Evolutionary conservation across 2,329 filamentous ascomycete species (phyloP), one percentile per base, ranked within the genome.

Genomic region (Fusarium sp.): DNA sequence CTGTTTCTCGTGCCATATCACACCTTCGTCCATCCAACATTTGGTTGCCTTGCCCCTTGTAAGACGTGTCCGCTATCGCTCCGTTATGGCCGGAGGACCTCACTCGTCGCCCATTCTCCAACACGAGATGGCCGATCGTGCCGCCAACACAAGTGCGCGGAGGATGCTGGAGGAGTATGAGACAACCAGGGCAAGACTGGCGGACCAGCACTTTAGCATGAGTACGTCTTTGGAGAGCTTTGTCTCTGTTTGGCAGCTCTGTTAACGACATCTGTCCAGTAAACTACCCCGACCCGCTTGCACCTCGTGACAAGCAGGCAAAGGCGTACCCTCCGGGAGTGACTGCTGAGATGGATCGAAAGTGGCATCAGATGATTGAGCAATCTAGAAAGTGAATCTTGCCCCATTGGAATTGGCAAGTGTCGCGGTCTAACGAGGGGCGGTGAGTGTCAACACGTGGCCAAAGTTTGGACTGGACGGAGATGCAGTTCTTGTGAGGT

Each of bases 191-290:
- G 60, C 77, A 3, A 82, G 75, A 18, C 79, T 88, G 1, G 61
- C 77, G 1, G 85, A 88, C 65, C 79, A 81, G 44, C 79, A 80
- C 10, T 87, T 88, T 71, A 84, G 82, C 57, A 80, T 82, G 7
- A 78, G 86, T 87, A 75, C 70, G 82, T 69, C 5, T 46, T 23
- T 23, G 4, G 6, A 23, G 34, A 15, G n/a, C 16, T 13, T 16
- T 4, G 10, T 13, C 36, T 68, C 15, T 43, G 36, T 36, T 30
- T 7, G 16, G 16, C 37, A 36, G 13, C 34, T 37, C 37, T 28
- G 16, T 67, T 77, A 36, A 75, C 60, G 39, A 60, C 12, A 9
- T 18, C 6, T 44, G 13, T 48, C 16, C 31, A 76, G 73, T 68
- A 16, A 70, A 54, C 31, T 86, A 84, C 54, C 80, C 81, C 8